Percentiles rank a stretch among this genome's conserved stretches.
Evolutionary conservation across 164 flowering plant genomes (phyloP).

Genomic region (Aristolochia californica): DNA sequence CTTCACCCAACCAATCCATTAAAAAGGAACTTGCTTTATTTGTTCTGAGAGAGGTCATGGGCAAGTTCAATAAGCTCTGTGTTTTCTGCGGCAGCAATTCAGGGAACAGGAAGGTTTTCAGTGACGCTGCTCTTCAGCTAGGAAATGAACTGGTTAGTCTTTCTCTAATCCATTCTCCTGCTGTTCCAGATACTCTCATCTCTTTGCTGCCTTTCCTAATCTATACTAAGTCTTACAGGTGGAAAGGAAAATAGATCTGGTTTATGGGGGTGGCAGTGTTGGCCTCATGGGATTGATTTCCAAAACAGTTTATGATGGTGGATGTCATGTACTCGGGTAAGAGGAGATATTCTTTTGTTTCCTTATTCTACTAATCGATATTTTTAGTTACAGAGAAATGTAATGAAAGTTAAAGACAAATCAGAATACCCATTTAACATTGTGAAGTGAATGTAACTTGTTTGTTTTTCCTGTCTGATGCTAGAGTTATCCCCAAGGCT

Average conservation of each 20-base stretch:
- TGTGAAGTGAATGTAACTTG: neutral
- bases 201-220: no score
- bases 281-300: constrained; percentile 92
- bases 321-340: constrained; percentile 88
- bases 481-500: constrained; percentile 80
- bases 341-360: neutral
- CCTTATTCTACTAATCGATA: neutral
- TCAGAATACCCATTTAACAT: no score
- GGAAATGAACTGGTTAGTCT: constrained; percentile 56
- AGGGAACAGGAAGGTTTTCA: constrained; percentile 45
- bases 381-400: neutral
- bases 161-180: neutral
- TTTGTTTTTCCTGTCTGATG: constrained; percentile 8
- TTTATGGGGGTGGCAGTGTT: constrained; percentile 93
- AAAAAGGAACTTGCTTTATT: no score
- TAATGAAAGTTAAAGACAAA: neutral
- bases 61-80: constrained; percentile 51
- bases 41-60: neutral
- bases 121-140: constrained; percentile 63
- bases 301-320: constrained; percentile 53
- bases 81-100: constrained; percentile 72
- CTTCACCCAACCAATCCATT: no score
- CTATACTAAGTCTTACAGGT: constrained; percentile 31
- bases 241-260: constrained; percentile 69
- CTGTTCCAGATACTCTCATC: neutral